phyloP scores from a whole-genome alignment of 2,329 filamentous ascomycete species.

The Dothidotthia symphoricarpi region DNA sequence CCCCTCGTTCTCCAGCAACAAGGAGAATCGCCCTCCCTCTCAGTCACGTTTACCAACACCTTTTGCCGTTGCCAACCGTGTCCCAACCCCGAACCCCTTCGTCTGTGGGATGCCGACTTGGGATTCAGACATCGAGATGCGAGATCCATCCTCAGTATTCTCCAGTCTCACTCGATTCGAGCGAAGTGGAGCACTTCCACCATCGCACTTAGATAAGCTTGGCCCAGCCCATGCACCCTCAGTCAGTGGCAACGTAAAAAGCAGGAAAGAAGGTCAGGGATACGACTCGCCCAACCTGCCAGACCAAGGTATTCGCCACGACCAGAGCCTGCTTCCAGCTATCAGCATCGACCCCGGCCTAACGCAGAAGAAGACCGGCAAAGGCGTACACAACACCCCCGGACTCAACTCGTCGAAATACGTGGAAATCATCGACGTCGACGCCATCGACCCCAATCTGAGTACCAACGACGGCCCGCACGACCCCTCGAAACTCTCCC shows the following conservation, averaged over 20 bases:
- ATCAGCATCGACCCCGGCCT: background rate
- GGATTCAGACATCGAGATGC: constrained; percentile 24
- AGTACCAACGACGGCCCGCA: constrained; percentile 2
- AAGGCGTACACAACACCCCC: background rate
- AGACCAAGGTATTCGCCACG: constrained; percentile 14
- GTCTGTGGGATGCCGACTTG: constrained; percentile 7
- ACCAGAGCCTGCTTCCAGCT: constrained; percentile 14
- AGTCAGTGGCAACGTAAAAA: constrained; percentile 15
- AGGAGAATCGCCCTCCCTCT: constrained; percentile 17
- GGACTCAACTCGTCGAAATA: background rate
- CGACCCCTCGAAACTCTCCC: constrained; percentile 10
- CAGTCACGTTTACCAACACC: constrained; percentile 13
- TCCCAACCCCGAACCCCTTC: constrained; percentile 25
- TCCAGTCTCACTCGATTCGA: constrained; percentile 15
- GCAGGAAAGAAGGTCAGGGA: constrained; percentile 28
- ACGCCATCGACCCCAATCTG: constrained; percentile 17
- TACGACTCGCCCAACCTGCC: constrained; percentile 3
- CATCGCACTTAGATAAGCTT: constrained; percentile 8
- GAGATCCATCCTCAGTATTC: constrained; percentile 18
- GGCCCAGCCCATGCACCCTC: constrained; percentile 19
- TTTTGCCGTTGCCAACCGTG: constrained; percentile 9
- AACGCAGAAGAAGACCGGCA: background rate
- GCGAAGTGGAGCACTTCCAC: constrained; percentile 2
- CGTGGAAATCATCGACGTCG: constrained; percentile 25
- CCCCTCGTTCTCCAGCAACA: constrained; percentile 12